Evolutionary conservation across 169 alveolate genomes (phyloP).

Genomic region (Cryptosporidium parvum): DNA sequence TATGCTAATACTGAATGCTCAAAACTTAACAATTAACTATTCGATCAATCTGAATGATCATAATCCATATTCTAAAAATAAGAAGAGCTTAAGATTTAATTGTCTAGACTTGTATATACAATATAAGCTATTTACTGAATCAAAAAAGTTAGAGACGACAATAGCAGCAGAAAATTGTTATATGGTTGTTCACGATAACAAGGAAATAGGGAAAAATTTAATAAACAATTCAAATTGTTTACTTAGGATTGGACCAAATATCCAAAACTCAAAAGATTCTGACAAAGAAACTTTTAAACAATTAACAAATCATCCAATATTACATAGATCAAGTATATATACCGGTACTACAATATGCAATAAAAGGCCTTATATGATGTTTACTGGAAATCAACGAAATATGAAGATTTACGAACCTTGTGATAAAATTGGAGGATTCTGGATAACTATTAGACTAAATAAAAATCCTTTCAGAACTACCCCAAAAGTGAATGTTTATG

Average conservation of each 20-base stretch:
- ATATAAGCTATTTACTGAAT: conserved; percentile 33
- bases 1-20: conserved; percentile 10
- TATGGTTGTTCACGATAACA: conserved; percentile 19
- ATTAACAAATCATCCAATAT: conserved; percentile 32
- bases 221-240: conserved; percentile 43
- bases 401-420: not conserved
- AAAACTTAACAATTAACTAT: conserved; percentile 35
- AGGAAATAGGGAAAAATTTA: not conserved
- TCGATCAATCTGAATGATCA: conserved; percentile 1
- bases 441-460: conserved; percentile 41
- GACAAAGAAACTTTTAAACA: not conserved
- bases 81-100: conserved; percentile 17
- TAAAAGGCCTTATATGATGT: conserved; percentile 39
- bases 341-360: conserved; percentile 62
- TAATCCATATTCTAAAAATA: not conserved
- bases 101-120: conserved; percentile 56
- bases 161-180: conserved; percentile 48
- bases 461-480: conserved; percentile 37
- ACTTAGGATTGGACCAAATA: conserved; percentile 64
- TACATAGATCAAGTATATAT: conserved; percentile 48
- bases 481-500: conserved; percentile 36
- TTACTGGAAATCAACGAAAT: not conserved
- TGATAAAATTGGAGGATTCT: conserved; percentile 49
- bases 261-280: not conserved
- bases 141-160: conserved; percentile 47